Evolutionary conservation across 2,329 filamentous ascomycete genomes (phyloP).

Genomic region (Phialophora tarda): DNA sequence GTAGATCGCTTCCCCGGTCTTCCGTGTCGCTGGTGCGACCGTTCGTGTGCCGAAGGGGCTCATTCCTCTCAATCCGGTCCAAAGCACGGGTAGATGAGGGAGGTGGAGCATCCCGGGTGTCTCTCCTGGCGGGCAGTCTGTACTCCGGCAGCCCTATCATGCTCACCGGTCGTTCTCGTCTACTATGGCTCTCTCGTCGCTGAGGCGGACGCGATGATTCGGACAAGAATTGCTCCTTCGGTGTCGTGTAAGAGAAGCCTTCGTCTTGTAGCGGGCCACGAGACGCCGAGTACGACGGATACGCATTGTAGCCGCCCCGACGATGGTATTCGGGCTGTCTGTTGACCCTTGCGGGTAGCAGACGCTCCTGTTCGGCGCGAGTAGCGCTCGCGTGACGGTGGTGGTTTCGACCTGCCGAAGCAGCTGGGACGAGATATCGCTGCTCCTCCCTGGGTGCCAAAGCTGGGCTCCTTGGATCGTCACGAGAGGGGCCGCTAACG

Average conservation of each 20-base stretch:
- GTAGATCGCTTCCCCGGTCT: slow-evolving; percentile 30
- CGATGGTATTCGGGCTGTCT: slow-evolving; percentile 36
- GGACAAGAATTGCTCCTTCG: slow-evolving; percentile 54
- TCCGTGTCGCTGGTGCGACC: slow-evolving; percentile 33
- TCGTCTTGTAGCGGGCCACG: slow-evolving; percentile 33
- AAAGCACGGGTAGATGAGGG: slow-evolving; percentile 36
- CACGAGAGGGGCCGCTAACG: slow-evolving; percentile 31
- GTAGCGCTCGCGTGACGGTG: slow-evolving; percentile 39
- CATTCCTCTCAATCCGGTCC: slow-evolving; percentile 36
- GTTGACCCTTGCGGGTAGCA: slow-evolving; percentile 21
- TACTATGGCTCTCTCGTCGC: slow-evolving; percentile 43
- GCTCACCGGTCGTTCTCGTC: slow-evolving; percentile 39
- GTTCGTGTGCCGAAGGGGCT: slow-evolving; percentile 16
- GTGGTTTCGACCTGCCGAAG: slow-evolving; percentile 29
- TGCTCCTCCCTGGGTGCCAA: slow-evolving; percentile 28
- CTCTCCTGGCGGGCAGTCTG: slow-evolving; percentile 32
- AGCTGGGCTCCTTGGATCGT: slow-evolving; percentile 32
- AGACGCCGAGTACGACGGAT: slow-evolving; percentile 19
- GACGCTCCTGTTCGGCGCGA: slow-evolving; percentile 34
- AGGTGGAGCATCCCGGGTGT: slow-evolving; percentile 31
- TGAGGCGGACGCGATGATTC: slow-evolving; percentile 44
- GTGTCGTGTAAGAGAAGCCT: slow-evolving; percentile 54
- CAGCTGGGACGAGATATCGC: slow-evolving; percentile 36
- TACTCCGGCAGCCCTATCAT: slow-evolving; percentile 35
- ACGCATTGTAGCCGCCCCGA: slow-evolving; percentile 35